Conservation (phyloP, 768 basidiomycete species). For the Tulasnella sp. region DNA sequence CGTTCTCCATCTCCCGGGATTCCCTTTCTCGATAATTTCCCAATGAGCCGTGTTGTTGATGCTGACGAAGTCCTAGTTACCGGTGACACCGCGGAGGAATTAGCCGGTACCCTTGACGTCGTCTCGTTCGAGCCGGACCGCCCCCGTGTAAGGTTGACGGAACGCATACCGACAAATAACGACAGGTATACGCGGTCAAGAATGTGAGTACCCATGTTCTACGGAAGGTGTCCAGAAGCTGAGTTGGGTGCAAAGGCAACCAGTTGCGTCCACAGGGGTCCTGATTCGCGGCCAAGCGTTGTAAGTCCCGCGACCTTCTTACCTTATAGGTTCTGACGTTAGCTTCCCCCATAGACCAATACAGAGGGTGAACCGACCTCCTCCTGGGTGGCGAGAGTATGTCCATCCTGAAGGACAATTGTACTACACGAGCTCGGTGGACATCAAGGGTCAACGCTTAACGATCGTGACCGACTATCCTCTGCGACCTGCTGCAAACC, state of each 20-base stretch:
- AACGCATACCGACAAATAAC: background rate
- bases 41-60: background rate
- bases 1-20: background rate
- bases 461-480: background rate
- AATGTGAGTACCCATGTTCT: background rate
- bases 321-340: background rate
- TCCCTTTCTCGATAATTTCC: background rate
- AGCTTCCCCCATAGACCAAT: background rate
- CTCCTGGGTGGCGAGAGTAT: background rate
- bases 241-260: background rate
- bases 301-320: background rate
- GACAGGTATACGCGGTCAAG: background rate
- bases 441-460: background rate
- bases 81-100: background rate
- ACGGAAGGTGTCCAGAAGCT: background rate
- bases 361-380: background rate
- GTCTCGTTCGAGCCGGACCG: constrained; percentile 54
- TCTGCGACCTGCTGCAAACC: background rate
- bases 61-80: background rate
- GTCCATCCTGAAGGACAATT: background rate
- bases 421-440: background rate
- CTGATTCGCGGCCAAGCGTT: background rate
- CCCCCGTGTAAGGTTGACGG: constrained; percentile 21
- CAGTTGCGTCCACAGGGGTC: background rate
- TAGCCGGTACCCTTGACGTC: constrained; percentile 71